These are phyloP conservation scores for Fusarium azukiicola DNA, from an alignment of 2,329 filamentous ascomycete genomes.

Conservation along the genomic window DNA sequence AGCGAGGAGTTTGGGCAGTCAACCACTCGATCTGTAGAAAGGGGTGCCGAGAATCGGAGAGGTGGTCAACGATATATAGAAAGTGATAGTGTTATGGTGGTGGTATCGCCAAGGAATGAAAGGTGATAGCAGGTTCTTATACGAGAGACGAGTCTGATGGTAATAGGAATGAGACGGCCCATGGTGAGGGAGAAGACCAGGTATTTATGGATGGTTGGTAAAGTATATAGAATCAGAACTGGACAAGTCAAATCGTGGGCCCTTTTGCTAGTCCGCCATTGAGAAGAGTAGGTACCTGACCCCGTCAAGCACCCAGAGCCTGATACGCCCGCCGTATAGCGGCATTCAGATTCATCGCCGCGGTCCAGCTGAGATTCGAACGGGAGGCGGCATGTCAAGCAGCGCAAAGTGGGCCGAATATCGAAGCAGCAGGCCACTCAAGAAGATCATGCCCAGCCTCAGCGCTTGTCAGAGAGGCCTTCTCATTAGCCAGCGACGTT, in stretches of 20 bases:
- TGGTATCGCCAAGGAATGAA: neutral
- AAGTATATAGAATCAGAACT: neutral
- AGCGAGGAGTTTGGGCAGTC: neutral
- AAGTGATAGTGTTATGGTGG: neutral
- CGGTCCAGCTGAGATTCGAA: neutral
- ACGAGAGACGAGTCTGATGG: neutral
- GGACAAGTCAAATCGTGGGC: neutral
- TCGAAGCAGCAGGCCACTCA: conserved; percentile 2
- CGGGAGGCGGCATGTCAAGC: neutral
- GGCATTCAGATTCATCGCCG: neutral
- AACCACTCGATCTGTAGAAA: neutral
- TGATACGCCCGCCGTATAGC: neutral
- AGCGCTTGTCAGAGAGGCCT: neutral
- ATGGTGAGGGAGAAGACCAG: neutral
- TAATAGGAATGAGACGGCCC: neutral
- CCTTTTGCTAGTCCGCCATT: neutral
- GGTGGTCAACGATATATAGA: neutral
- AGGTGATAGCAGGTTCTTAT: neutral
- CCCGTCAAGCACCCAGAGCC: neutral
- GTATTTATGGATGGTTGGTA: conserved; percentile 3
- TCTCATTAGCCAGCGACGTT: neutral
- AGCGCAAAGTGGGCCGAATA: neutral
- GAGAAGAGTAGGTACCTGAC: neutral
- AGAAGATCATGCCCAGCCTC: neutral
- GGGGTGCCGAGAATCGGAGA: neutral